These are phyloP conservation scores for Colletotrichum lindemuthianum DNA, from an alignment of 2,329 filamentous ascomycete genomes.

Conservation along the genomic window DNA sequence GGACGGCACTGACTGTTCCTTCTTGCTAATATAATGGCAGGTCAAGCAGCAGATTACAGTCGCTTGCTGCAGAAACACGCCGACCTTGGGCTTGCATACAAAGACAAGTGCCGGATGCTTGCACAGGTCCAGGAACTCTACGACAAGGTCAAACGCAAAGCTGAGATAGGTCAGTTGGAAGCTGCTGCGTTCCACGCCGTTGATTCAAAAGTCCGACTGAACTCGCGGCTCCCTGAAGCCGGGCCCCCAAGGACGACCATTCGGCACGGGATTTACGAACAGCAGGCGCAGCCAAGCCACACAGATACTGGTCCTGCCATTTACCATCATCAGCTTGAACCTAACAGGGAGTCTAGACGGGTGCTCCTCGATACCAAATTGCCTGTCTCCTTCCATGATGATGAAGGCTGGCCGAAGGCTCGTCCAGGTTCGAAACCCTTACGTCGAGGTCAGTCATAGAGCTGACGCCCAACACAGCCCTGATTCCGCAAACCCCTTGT, in stretches of 20 bases:
- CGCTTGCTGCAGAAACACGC: conserved; percentile 75
- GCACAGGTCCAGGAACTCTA: conserved; percentile 74
- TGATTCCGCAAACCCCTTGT: conserved; percentile 45
- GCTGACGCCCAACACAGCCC: conserved; percentile 36
- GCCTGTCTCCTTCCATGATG: no score
- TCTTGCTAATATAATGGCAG: conserved; percentile 40
- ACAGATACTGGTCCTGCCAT: no score
- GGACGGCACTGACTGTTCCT: neutral
- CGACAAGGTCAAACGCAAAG: conserved; percentile 67
- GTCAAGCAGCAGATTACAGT: conserved; percentile 70
- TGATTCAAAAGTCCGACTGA: conserved; percentile 10
- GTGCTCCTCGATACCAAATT: no score
- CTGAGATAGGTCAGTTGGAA: conserved; percentile 64
- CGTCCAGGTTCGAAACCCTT: no score
- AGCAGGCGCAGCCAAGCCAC: conserved; percentile 2
- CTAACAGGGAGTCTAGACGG: no score
- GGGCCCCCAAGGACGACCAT: neutral
- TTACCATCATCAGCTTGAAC: no score
- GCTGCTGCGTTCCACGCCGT: conserved; percentile 59
- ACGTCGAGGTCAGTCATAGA: no score
- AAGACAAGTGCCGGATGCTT: conserved; percentile 76
- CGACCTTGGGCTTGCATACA: conserved; percentile 72
- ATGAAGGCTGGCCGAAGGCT: no score
- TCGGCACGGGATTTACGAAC: conserved; percentile 8
- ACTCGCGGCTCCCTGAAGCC: neutral